Evolutionary conservation across 768 basidiomycete genomes (phyloP).

Genomic region (Xerocomellus amylosporus): DNA sequence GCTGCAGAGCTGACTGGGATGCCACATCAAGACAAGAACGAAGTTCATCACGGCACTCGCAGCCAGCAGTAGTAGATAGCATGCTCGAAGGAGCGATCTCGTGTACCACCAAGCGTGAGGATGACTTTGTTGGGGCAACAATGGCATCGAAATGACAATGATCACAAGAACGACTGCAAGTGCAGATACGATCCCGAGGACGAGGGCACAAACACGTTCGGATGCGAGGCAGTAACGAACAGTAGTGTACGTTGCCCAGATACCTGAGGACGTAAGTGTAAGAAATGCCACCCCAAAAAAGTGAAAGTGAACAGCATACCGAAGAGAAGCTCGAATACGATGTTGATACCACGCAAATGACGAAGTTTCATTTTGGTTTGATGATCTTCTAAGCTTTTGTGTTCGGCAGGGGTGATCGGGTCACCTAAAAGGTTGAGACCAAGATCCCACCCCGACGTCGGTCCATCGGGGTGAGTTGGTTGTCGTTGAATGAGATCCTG

Average conservation of each 20-base stretch:
- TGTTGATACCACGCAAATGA: constrained; percentile 30
- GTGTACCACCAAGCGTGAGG: constrained; percentile 9
- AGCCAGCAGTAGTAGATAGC: constrained; percentile 48
- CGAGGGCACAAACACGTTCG: constrained; percentile 35
- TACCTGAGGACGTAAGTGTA: constrained; percentile 33
- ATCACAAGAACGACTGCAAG: constrained; percentile 26
- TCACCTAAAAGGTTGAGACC: constrained; percentile 32
- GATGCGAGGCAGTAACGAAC: constrained; percentile 67
- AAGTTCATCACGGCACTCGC: constrained; percentile 55
- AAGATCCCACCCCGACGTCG: constrained; percentile 29
- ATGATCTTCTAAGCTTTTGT: constrained; percentile 29
- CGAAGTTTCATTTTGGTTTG: constrained; percentile 33
- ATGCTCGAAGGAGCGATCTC: constrained; percentile 35
- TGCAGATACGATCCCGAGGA: constrained; percentile 24
- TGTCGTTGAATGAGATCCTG: constrained; percentile 38
- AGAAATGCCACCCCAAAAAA: neutral
- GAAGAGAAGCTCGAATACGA: constrained; percentile 34
- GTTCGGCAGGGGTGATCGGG: constrained; percentile 31
- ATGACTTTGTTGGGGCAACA: constrained; percentile 28
- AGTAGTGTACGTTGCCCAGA: constrained; percentile 61
- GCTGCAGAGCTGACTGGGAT: constrained; percentile 47
- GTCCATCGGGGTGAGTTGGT: constrained; percentile 44
- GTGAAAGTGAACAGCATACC: constrained; percentile 28
- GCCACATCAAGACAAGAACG: constrained; percentile 54
- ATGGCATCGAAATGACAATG: constrained; percentile 41